A percentile compares a stretch with the other conserved stretches of the same genome.
Evolutionary conservation across 23 red algal genomes (phyloP).

Genomic region (Gracilaria gracilis): DNA sequence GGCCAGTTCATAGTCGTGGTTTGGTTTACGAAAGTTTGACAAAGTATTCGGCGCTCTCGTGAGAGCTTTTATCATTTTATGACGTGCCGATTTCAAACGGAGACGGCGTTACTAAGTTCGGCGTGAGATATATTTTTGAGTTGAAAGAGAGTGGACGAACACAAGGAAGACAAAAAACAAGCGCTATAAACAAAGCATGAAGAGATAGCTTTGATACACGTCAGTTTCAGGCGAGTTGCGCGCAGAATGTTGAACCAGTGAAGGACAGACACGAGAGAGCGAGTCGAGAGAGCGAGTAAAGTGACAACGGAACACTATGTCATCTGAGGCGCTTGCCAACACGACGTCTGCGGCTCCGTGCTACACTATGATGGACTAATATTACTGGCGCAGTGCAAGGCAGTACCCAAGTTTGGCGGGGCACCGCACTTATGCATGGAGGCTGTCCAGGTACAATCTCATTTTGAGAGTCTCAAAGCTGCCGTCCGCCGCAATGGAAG

Average conservation of each 20-base stretch:
- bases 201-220: background rate
- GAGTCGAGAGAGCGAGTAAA: too few relatives aligned
- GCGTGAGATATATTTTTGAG: background rate
- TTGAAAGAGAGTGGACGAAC: background rate
- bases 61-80: constrained; percentile 5
- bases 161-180: background rate
- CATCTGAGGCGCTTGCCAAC: too few relatives aligned
- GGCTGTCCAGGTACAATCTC: too few relatives aligned
- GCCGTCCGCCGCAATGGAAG: background rate
- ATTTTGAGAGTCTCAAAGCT: too few relatives aligned
- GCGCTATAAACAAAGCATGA: background rate
- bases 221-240: background rate
- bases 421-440: too few relatives aligned
- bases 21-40: background rate
- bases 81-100: background rate
- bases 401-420: too few relatives aligned
- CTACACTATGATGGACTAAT: too few relatives aligned
- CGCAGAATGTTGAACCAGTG: background rate
- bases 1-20: background rate
- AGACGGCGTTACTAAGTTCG: background rate
- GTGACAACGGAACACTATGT: background rate
- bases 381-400: too few relatives aligned
- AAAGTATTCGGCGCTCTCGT: background rate
- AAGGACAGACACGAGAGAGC: background rate
- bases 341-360: too few relatives aligned